Evolutionary conservation across 495 filamentous ascomycete genomes (phyloP).

Genomic region (Baudoinia panamericana): DNA sequence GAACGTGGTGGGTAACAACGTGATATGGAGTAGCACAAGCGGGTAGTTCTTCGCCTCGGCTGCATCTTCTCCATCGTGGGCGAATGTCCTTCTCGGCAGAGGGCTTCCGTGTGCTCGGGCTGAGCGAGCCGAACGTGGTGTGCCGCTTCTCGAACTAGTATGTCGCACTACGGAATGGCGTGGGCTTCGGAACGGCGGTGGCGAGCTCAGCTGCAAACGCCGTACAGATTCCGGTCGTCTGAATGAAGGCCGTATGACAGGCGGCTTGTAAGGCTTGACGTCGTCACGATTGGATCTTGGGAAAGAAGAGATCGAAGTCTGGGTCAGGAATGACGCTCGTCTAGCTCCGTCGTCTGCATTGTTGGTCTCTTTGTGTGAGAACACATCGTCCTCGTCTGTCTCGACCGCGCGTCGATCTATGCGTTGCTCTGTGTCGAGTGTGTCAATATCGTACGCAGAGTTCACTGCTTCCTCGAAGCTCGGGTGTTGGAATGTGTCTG

Average conservation of each 20-base stretch:
- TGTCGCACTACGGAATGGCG: conserved; percentile 32
- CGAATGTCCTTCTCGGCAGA: background rate
- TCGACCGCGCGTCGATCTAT: background rate
- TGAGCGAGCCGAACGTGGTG: conserved; percentile 13
- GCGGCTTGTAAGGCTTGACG: conserved; percentile 26
- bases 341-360: conserved; percentile 4
- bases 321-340: conserved; percentile 5
- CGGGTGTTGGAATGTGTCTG: too few relatives aligned
- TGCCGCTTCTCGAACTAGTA: conserved; percentile 12
- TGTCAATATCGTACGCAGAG: too few relatives aligned
- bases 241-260: conserved; percentile 38
- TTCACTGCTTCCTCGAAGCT: too few relatives aligned
- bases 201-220: conserved; percentile 64
- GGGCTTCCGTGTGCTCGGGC: conserved; percentile 11
- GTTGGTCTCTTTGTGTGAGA: background rate
- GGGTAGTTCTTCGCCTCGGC: conserved; percentile 46
- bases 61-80: conserved; percentile 38
- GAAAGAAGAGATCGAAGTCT: conserved; percentile 12
- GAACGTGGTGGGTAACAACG: conserved; percentile 58
- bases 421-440: too few relatives aligned
- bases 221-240: conserved; percentile 62
- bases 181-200: conserved; percentile 42
- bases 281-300: conserved; percentile 9
- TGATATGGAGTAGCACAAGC: conserved; percentile 79
- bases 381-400: background rate